Evolutionary conservation across 2,329 filamentous ascomycete species (phyloP), one percentile per base, ranked within the genome.

Genomic region (Neodidymelliopsis sp.): DNA sequence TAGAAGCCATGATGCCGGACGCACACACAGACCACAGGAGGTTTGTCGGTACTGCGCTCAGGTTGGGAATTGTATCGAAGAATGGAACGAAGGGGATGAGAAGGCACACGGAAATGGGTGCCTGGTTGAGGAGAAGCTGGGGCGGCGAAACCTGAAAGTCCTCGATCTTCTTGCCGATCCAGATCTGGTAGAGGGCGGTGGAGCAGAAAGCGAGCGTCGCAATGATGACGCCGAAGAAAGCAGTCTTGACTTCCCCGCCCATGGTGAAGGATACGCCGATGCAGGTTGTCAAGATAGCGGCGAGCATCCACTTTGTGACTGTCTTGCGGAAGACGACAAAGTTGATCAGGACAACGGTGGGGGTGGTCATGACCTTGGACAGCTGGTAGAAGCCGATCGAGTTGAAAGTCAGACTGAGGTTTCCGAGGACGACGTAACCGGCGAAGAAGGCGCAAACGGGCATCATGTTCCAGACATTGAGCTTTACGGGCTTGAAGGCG

Each of bases 101-200:
- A 15, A 78, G 65, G 35, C 75, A 62, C 19, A 77, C 75, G 4
- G 74, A 74, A 41, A 77, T 75, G 11, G 75, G 75, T 4, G 76
- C 75, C 54, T 78, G 76, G 56, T 77, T 78, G 37, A 77, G 64
- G 5, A 78, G 66, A 11, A 78, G 65, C 53, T 78, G 76, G 2
- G 75, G 74, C 28, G 72, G 72, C 0, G 74, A 73, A 10, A 77
- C 75, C 25, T 63, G 65, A 48, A 78, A 76, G 54, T 78, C 76
- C 46, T 74, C 71, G 45, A 78, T 77, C 61, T 77, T 77, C 70
- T 77, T 77, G 54, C 75, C 75, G 48, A 78, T 78, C 76, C 75
- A 78, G 35, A 77, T 76, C 59, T 77, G 75, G 52, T 78, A 78
- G 35, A 78, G 73, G 1, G 75, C 75, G 7, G 76, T 77, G 2